Evolutionary conservation across 768 basidiomycete genomes (phyloP).

Genomic region (Termitomyces sp.): DNA sequence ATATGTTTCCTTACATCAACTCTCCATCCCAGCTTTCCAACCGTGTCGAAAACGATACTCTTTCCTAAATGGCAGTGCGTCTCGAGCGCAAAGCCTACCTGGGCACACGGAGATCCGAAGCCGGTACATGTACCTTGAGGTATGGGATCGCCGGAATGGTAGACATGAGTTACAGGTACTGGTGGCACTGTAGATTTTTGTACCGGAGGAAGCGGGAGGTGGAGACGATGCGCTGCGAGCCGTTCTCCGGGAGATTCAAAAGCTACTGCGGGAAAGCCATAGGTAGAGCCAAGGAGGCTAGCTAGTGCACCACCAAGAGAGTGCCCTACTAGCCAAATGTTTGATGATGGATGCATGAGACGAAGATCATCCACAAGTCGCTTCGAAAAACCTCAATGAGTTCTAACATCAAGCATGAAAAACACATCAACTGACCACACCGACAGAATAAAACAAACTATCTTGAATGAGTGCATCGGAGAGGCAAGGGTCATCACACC

Average conservation of each 20-base stretch:
- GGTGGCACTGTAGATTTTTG: constrained; percentile 23
- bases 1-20: constrained; percentile 79
- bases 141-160: constrained; percentile 92
- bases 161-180: constrained; percentile 69
- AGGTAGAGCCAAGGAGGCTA: constrained; percentile 85
- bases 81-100: constrained; percentile 87
- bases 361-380: constrained; percentile 86
- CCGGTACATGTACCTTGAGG: constrained; percentile 83
- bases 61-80: constrained; percentile 87
- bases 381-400: constrained; percentile 33
- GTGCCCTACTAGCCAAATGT: constrained; percentile 89
- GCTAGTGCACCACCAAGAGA: constrained; percentile 91
- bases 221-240: constrained; percentile 73
- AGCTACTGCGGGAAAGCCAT: constrained; percentile 86
- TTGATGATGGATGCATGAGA: constrained; percentile 75
- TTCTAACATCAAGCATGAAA: background rate
- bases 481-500: constrained; percentile 80
- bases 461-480: constrained; percentile 83
- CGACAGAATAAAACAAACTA: constrained; percentile 88
- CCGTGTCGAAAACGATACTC: constrained; percentile 86
- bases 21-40: constrained; percentile 74
- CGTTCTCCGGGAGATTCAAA: constrained; percentile 86
- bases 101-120: constrained; percentile 68
- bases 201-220: constrained; percentile 74
- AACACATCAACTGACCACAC: constrained; percentile 55